Evolutionary conservation across 208 protist species (phyloP).

Genomic region (Leishmania arabica): DNA sequence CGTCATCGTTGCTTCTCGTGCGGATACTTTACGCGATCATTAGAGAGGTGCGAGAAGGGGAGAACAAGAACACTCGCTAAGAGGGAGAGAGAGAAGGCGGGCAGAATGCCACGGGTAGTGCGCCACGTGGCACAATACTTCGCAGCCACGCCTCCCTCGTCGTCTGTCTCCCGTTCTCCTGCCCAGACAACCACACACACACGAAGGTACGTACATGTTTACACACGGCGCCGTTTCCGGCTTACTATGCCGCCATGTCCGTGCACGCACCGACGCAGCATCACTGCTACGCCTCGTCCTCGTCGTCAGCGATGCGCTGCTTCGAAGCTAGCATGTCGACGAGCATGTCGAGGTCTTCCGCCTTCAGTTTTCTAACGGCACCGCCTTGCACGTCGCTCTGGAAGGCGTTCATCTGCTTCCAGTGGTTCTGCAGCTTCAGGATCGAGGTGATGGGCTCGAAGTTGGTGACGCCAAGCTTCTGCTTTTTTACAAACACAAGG

Average conservation of each 20-base stretch:
- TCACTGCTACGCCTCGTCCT: constrained; percentile 15
- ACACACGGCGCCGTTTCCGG: background rate
- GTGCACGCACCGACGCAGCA: background rate
- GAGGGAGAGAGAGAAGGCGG: background rate
- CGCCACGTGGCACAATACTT: background rate
- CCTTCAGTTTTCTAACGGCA: constrained; percentile 22
- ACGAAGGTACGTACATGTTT: background rate
- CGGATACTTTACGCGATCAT: background rate
- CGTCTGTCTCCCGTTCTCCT: background rate
- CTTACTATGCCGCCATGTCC: background rate
- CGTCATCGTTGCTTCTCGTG: background rate
- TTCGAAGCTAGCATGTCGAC: constrained; percentile 74
- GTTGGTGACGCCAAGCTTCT: constrained; percentile 50
- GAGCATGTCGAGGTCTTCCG: constrained; percentile 54
- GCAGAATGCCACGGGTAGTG: background rate
- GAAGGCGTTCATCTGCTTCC: constrained; percentile 61
- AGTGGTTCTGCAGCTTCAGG: constrained; percentile 83
- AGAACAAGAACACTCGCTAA: background rate
- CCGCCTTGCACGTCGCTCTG: constrained; percentile 41
- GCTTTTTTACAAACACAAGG: constrained; percentile 50
- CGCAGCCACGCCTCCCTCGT: background rate
- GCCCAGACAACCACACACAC: background rate
- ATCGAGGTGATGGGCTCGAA: constrained; percentile 76
- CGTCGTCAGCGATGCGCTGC: constrained; percentile 50
- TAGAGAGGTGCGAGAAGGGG: background rate